Base-by-base conservation (phyloP, 345 rosid species). In the Sonneratia caseolaris region DNA sequence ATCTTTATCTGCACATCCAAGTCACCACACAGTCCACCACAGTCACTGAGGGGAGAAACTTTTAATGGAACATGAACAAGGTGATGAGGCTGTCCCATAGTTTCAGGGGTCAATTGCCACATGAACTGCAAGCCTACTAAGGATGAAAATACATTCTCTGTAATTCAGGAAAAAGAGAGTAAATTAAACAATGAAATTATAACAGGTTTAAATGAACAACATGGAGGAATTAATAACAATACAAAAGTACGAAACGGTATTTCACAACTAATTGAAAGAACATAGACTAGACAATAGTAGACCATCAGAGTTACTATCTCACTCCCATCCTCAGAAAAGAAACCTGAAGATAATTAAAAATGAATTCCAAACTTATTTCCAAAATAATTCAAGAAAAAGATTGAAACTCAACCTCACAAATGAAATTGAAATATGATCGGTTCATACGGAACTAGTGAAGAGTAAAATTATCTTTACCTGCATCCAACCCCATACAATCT, bases 1-100 rank as follows among this genome's bases (percentile, higher is more conserved):
- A 94, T 91, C 70, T 86, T 73, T 78, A 88, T 89, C 76, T 87
- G 96, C 67, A 91, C 80, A 73, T 89, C 84, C 78, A 94, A 84
- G 81, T 91, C 92, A 14, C 97, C 98, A 72, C 91, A 91, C 70
- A 88, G 70, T 76, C 98, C 98, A 59, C 96, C 91, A 77, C 94
- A 88, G 73, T 91, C 98, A 64, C 96, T 94, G 74, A 94, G 72
- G 40, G 97, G 98, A 79, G 98, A 91, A 73, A 89, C 95, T 86
- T 88, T 89, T 77, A 94, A 75, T 75, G 97, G 97, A 82, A 94
- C 93, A 81, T 91, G 96, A 66, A 78, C 84, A 77, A 94, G 98
- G 75, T 89, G 94, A 84, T 94, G 94, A 53, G 81, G 75, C 68
- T 79, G 77, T 76, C 87, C 88, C 57, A 71, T 75, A 71, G 69